A percentile compares a stretch with the other conserved stretches of the same genome.
These are phyloP conservation scores for Puccinia hordei DNA, from an alignment of 1,284 basidiomycete species.

Conservation along the genomic window DNA sequence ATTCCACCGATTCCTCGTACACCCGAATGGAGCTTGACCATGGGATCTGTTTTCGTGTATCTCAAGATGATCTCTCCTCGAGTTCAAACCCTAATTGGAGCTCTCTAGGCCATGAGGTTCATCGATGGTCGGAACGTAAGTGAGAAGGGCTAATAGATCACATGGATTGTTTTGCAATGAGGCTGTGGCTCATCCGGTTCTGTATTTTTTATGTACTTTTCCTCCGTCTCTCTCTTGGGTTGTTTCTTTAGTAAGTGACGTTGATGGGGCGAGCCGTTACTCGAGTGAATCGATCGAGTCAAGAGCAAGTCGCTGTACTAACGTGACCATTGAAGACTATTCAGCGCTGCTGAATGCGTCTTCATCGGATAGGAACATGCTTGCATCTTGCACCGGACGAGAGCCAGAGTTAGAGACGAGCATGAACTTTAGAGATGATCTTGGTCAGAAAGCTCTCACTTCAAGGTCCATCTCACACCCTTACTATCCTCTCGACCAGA, in stretches of 20 bases:
- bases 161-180: not conserved
- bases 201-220: not conserved
- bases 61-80: constrained; percentile 8
- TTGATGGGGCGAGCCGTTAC: constrained; percentile 26
- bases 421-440: not conserved
- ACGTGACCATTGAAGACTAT: constrained; percentile 1
- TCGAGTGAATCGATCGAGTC: constrained; percentile 32
- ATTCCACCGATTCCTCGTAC: not conserved
- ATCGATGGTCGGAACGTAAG: constrained; percentile 36
- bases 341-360: constrained; percentile 10
- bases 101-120: constrained; percentile 18
- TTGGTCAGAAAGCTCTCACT: not conserved
- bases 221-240: not conserved
- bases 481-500: not conserved
- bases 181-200: not conserved
- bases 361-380: not conserved
- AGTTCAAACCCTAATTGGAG: not conserved
- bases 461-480: constrained; percentile 16
- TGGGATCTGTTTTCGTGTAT: not conserved
- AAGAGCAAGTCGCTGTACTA: not conserved
- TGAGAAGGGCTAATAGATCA: not conserved
- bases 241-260: not conserved
- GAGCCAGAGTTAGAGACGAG: not conserved
- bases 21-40: not conserved
- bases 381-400: not conserved